A percentile compares a stretch with the other conserved stretches of the same genome.
Conservation (phyloP, 2,329 filamentous ascomycete species). For the Coniochaeta pulveracea region DNA sequence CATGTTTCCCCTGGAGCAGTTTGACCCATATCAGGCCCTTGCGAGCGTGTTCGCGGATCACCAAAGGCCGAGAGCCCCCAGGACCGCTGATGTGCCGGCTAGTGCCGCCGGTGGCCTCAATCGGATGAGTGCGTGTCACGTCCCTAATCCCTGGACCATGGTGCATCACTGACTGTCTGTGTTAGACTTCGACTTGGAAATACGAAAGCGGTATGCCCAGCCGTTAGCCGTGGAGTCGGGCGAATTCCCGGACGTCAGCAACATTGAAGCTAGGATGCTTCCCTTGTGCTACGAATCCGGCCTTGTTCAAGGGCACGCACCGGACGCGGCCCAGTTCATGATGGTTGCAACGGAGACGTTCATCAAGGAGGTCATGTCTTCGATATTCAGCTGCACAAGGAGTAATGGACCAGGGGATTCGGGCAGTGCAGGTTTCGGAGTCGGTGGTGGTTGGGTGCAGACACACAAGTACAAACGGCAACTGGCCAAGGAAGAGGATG, state of each 20-base stretch:
- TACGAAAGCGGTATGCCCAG: conserved; percentile 52
- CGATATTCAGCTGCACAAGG: conserved; percentile 52
- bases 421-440: conserved; percentile 50
- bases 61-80: conserved; percentile 30
- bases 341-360: conserved; percentile 55
- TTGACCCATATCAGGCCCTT: conserved; percentile 43
- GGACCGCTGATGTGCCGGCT: conserved; percentile 49
- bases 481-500: conserved; percentile 64
- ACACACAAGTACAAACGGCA: conserved; percentile 69
- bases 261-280: conserved; percentile 53
- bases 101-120: conserved; percentile 65
- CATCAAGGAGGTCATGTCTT: conserved; percentile 53
- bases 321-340: conserved; percentile 53
- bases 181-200: conserved; percentile 54
- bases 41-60: conserved; percentile 40
- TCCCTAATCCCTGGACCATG: not conserved
- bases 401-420: conserved; percentile 54
- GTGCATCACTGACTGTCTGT: not conserved
- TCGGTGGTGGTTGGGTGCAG: conserved; percentile 61
- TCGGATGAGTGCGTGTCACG: conserved; percentile 64
- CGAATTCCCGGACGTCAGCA: conserved; percentile 55
- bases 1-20: conserved; percentile 23
- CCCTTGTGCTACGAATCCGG: conserved; percentile 59
- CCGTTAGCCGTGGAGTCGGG: conserved; percentile 56
- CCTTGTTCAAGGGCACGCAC: conserved; percentile 43